phyloP scores from a whole-genome alignment of 2,329 filamentous ascomycete genomes.

The Alternaria metachromatica region DNA sequence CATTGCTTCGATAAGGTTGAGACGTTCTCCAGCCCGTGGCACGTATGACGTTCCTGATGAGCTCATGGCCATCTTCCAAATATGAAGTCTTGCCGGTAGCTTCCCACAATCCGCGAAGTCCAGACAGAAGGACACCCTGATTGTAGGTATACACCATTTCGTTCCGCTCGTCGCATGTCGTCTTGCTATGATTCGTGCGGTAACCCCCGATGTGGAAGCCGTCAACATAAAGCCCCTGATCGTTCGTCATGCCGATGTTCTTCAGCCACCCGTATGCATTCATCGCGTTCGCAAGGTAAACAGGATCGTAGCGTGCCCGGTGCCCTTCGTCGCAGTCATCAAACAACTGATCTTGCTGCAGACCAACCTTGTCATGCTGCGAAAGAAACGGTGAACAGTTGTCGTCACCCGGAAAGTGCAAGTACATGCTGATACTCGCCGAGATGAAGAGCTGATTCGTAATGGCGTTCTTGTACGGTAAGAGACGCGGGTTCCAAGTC shows the following conservation, averaged over 20 bases:
- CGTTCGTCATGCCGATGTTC: constrained; percentile 80
- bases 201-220: constrained; percentile 83
- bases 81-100: constrained; percentile 75
- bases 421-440: constrained; percentile 86
- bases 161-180: constrained; percentile 79
- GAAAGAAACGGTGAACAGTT: constrained; percentile 72
- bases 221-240: constrained; percentile 77
- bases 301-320: constrained; percentile 58
- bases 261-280: constrained; percentile 83
- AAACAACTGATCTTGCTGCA: constrained; percentile 2
- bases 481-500: constrained; percentile 79
- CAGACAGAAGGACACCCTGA: constrained; percentile 87
- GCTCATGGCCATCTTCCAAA: constrained; percentile 77
- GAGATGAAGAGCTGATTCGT: constrained; percentile 91
- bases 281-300: constrained; percentile 75
- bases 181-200: constrained; percentile 64
- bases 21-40: constrained; percentile 76
- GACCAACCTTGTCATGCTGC: constrained; percentile 24
- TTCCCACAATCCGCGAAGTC: constrained; percentile 79
- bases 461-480: constrained; percentile 93
- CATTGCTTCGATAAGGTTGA: background rate
- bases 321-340: constrained; percentile 14
- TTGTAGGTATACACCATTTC: constrained; percentile 96
- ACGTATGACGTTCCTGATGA: constrained; percentile 74
- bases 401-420: constrained; percentile 81